These are phyloP conservation scores for Gillenia trifoliata DNA, from an alignment of 306 rosid species.

Conservation along the genomic window DNA sequence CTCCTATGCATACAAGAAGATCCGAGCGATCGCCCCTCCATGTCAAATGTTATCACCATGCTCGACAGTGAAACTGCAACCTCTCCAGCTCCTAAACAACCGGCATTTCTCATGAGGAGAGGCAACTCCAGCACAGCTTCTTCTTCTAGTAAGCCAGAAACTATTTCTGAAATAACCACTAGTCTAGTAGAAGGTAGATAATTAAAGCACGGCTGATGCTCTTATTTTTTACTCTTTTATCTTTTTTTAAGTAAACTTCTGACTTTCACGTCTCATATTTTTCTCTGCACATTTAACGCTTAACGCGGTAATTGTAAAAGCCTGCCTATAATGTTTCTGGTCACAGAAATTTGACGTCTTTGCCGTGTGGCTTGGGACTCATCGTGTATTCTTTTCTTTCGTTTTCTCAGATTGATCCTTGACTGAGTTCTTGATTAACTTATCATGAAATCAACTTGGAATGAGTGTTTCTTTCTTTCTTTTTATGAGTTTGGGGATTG, in stretches of 20 bases:
- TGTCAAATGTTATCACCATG: slow-evolving; percentile 36
- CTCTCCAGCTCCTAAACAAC: slow-evolving; percentile 36
- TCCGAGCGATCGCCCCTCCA: slow-evolving; percentile 42
- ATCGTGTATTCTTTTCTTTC: background rate
- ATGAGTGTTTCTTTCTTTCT: too few relatives aligned
- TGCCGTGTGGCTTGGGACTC: background rate
- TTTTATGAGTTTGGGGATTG: too few relatives aligned
- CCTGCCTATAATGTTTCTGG: background rate
- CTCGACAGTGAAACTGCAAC: slow-evolving; percentile 35
- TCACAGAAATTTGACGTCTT: background rate
- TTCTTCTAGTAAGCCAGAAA: slow-evolving; percentile 31
- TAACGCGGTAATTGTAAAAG: background rate
- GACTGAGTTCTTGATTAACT: too few relatives aligned
- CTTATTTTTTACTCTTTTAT: background rate
- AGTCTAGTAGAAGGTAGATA: slow-evolving; percentile 32
- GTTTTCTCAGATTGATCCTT: too few relatives aligned
- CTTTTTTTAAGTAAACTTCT: too few relatives aligned
- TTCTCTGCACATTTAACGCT: too few relatives aligned
- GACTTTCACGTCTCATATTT: background rate
- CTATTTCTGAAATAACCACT: slow-evolving; percentile 5
- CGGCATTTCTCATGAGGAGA: slow-evolving; percentile 30
- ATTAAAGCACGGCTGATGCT: background rate
- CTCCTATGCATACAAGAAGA: slow-evolving; percentile 53
- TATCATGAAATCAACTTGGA: background rate
- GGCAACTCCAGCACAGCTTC: slow-evolving; percentile 21